Evolutionary conservation across 345 rosid species (phyloP).

Genomic region (Heritiera littoralis): DNA sequence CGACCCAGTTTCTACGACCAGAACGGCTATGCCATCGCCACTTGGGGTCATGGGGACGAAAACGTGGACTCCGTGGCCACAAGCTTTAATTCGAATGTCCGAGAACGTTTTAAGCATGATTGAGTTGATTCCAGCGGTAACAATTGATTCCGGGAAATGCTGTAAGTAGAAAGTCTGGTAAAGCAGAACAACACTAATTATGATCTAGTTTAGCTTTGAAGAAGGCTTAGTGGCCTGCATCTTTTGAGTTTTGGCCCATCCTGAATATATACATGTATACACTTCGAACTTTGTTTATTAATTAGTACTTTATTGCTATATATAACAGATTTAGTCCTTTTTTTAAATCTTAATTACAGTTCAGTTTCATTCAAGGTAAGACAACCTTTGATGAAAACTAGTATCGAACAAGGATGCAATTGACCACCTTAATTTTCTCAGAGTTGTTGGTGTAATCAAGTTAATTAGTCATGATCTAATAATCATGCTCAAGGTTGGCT

Average conservation of each 20-base stretch:
- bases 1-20: constrained; percentile 3
- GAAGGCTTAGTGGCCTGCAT: not conserved
- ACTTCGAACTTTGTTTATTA: not conserved
- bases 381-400: too few species aligned
- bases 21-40: not conserved
- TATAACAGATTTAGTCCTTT: too few species aligned
- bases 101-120: constrained; percentile 41
- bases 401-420: too few species aligned
- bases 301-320: too few species aligned
- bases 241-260: not conserved
- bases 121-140: constrained; percentile 16
- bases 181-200: not conserved
- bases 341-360: too few species aligned
- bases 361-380: too few species aligned
- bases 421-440: too few species aligned
- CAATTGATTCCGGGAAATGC: not conserved
- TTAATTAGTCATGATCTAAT: too few species aligned
- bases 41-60: constrained; percentile 33
- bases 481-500: too few species aligned
- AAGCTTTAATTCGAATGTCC: constrained; percentile 39
- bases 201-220: not conserved
- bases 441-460: too few species aligned
- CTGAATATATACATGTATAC: not conserved
- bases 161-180: not conserved
- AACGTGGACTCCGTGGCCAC: constrained; percentile 47